These are phyloP conservation scores for Ceratobasidium sp. DNA, from an alignment of 1,284 basidiomycete genomes.

Conservation along the genomic window DNA sequence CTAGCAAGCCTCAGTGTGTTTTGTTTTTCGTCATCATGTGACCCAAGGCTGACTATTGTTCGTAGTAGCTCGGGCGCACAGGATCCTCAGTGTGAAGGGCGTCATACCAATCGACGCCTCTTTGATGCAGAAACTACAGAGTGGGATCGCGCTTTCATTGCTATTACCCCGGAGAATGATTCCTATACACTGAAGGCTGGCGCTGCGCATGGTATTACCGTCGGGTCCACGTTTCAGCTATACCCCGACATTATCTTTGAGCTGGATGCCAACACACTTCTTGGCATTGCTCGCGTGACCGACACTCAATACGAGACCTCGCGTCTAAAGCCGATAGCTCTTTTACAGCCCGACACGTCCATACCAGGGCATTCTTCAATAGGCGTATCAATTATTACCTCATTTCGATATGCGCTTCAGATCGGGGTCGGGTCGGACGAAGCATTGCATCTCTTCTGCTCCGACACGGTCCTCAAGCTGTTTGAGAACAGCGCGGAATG, in stretches of 20 bases:
- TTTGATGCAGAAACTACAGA: conserved; percentile 70
- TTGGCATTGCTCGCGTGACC: not conserved
- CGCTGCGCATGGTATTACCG: conserved; percentile 69
- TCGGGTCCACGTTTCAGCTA: conserved; percentile 71
- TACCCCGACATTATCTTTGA: conserved; percentile 67
- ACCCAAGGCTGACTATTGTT: not conserved
- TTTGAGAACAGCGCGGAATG: not conserved
- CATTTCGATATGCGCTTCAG: conserved; percentile 21
- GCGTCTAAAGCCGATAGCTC: not conserved
- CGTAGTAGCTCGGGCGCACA: not conserved
- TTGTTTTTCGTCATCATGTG: not conserved
- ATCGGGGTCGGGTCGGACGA: not conserved
- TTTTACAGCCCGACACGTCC: not conserved
- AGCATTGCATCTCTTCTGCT: not conserved
- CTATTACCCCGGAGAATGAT: conserved; percentile 55
- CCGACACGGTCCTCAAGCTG: not conserved
- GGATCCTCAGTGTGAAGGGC: conserved; percentile 65
- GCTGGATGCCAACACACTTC: not conserved
- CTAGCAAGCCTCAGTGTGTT: conserved; percentile 44
- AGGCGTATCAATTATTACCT: too few species aligned
- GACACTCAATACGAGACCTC: not conserved
- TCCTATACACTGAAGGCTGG: conserved; percentile 64
- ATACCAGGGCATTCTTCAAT: too few species aligned
- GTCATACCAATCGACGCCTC: conserved; percentile 63
- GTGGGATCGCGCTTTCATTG: conserved; percentile 63